Evolutionary conservation across 805 yeast species (phyloP).

Genomic region (Zygotorulaspora danielsina): DNA sequence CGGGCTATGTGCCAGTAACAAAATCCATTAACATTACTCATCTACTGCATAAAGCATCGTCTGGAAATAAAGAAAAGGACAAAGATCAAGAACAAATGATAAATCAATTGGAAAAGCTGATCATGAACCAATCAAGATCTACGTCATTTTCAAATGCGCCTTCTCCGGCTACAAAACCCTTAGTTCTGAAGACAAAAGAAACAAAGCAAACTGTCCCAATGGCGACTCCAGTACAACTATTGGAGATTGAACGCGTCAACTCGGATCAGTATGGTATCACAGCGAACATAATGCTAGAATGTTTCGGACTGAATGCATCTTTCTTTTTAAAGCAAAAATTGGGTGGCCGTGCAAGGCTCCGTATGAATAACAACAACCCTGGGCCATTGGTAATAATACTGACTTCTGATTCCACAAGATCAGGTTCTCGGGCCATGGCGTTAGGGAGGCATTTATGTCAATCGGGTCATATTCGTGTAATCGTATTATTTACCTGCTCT

Average conservation of each 20-base stretch:
- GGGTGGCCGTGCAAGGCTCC: constrained; percentile 66
- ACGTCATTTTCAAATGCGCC: constrained; percentile 15
- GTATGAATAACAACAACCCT: constrained; percentile 64
- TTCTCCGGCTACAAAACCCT: constrained; percentile 10
- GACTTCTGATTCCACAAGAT: constrained; percentile 61
- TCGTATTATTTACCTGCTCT: constrained; percentile 42
- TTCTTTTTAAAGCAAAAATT: constrained; percentile 54
- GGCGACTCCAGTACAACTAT: constrained; percentile 72
- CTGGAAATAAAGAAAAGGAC: constrained; percentile 12
- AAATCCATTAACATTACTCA: constrained; percentile 37
- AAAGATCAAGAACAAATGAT: constrained; percentile 13
- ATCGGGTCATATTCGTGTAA: constrained; percentile 63
- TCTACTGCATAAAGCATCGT: constrained; percentile 29
- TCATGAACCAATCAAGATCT: constrained; percentile 20
- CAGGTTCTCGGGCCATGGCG: constrained; percentile 73
- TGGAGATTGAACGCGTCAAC: constrained; percentile 65
- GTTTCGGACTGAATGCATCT: constrained; percentile 63
- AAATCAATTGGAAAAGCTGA: constrained; percentile 24
- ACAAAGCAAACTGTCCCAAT: constrained; percentile 43
- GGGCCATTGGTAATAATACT: constrained; percentile 72
- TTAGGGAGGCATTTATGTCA: constrained; percentile 66
- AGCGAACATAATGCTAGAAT: constrained; percentile 50
- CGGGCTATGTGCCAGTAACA: constrained; percentile 31
- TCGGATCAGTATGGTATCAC: constrained; percentile 51
- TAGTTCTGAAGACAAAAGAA: constrained; percentile 17